Base-by-base conservation (phyloP, 1,139 yeast genomes). In the Hyphopichia pseudoburtonii region DNA sequence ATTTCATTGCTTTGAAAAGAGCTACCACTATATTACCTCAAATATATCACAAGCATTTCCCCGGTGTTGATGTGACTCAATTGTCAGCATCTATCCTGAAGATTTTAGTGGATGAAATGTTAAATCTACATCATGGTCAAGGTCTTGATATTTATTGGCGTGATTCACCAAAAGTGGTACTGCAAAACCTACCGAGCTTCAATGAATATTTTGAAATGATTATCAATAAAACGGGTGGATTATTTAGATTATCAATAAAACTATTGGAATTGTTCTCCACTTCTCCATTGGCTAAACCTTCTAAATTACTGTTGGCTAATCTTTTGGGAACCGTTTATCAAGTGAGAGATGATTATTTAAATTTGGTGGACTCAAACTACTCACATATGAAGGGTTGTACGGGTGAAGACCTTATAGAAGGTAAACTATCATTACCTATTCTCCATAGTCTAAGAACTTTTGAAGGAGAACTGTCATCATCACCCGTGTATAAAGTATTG, bases 111-210 rank as follows among this genome's bases (percentile, higher is more conserved):
- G 85, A 83, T 39, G 96, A 89, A 51, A 70, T 89, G 78, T 60
- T 86, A 36, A 81, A 84, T 48, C 63, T 90, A 41, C 97, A 89
- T 56, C 71, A 85, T 34, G 97, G 97, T 2, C 97, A 89, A 63
- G 95, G 96, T 0, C 63, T 84, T 41, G 97, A 89, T 50, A 72
- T 89, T 17, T 83, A 81, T 57, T 89, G 97, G 96, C 68, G 97
- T 44, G 96, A 89, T 44, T 38, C 46, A 30, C 34, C 33, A 7
- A 33, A 39, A 10, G 44, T 47, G 29, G 19, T 16, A 27, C 15
- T 21, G 1, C 21, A 32, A 4, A 59, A 60, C 1, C 70, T 88
- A 30, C 97, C 97, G 0, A 62, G 70, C 1, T 85, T 84, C 43
- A 67, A 67, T 5, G 84, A 86, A 49, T 89, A 90, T 54, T 58